These are phyloP conservation scores for Elasticomyces elasticus DNA, from an alignment of 495 filamentous ascomycete species.

Conservation along the genomic window DNA sequence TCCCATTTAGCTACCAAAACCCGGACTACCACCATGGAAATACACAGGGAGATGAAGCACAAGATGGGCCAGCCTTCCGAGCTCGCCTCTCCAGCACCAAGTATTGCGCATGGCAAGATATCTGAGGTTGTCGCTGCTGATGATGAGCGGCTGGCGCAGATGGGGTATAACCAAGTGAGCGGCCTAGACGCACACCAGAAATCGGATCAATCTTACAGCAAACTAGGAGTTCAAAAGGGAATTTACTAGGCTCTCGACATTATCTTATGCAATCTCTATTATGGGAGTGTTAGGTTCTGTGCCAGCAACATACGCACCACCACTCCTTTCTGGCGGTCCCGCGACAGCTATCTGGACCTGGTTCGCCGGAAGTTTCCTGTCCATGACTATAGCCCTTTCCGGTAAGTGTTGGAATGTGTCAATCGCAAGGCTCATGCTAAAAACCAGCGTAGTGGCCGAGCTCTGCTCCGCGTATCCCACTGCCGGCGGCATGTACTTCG, in stretches of 20 bases:
- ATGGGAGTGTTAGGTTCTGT: slow-evolving; percentile 60
- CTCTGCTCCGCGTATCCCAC: slow-evolving; percentile 47
- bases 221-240: slow-evolving; percentile 52
- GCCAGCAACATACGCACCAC: slow-evolving; percentile 56
- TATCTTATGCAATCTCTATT: slow-evolving; percentile 67
- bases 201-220: background rate
- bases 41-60: no score
- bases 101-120: no score
- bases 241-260: slow-evolving; percentile 64
- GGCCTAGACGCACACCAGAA: slow-evolving; percentile 7
- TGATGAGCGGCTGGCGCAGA: slow-evolving; percentile 55
- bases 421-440: no score
- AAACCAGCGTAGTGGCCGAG: slow-evolving; percentile 52
- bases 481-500: slow-evolving; percentile 43
- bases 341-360: slow-evolving; percentile 65
- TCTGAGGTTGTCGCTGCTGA: no score
- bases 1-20: no score
- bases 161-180: slow-evolving; percentile 59
- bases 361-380: slow-evolving; percentile 59
- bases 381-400: no score
- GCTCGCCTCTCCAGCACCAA: no score
- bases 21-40: no score
- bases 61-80: no score
- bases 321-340: slow-evolving; percentile 55
- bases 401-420: no score